A percentile compares a stretch with the other conserved stretches of the same genome.
Evolutionary conservation across 176 grass and related monocot genomes (phyloP).

Genomic region (Oryza glaberrima): DNA sequence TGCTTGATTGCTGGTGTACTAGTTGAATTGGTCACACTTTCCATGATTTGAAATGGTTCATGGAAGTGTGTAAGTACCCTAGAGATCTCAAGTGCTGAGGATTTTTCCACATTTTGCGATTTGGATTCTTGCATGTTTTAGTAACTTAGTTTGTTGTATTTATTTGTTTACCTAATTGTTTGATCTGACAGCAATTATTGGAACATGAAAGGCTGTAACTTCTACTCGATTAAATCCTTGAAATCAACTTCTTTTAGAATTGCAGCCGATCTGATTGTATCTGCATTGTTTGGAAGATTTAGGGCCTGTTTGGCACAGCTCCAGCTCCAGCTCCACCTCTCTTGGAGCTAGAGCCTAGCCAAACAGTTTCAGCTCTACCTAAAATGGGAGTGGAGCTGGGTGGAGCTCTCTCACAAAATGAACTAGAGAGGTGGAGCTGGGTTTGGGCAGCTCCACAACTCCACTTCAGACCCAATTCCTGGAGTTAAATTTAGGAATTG

Average conservation of each 20-base stretch:
- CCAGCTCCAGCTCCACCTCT: too few species aligned
- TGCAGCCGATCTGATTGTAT: background rate
- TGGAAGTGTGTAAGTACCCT: background rate
- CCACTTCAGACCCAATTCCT: too few species aligned
- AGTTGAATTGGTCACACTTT: background rate
- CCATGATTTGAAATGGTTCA: background rate
- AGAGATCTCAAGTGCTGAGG: background rate
- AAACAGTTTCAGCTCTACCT: too few species aligned
- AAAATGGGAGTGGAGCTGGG: too few species aligned
- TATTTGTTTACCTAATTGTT: background rate
- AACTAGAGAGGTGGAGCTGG: too few species aligned
- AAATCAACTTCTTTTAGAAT: background rate
- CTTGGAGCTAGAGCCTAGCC: too few species aligned
- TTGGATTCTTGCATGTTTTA: background rate
- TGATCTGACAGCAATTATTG: background rate
- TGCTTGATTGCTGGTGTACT: constrained; percentile 13
- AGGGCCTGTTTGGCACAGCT: too few species aligned
- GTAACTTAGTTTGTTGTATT: background rate
- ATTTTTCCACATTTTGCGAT: background rate
- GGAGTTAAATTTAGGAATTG: too few species aligned
- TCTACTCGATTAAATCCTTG: background rate
- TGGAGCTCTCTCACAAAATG: too few species aligned
- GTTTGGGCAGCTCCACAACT: too few species aligned
- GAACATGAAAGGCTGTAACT: background rate
- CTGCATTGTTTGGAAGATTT: too few species aligned